These are phyloP conservation scores for Friedmanniomyces simplex DNA, from an alignment of 495 filamentous ascomycete species.

Conservation along the genomic window DNA sequence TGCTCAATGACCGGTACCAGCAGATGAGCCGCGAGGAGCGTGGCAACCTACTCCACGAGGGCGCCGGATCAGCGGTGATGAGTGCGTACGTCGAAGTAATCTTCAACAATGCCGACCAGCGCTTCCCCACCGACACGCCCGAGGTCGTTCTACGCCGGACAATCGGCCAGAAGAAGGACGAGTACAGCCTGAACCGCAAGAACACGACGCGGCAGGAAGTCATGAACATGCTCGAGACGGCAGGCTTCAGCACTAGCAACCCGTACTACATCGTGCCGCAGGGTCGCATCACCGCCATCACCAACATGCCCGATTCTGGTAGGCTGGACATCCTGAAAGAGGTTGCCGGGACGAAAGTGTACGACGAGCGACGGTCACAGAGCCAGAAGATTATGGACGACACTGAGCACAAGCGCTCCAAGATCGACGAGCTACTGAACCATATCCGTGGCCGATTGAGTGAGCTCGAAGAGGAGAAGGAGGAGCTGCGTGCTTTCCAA, in stretches of 20 bases:
- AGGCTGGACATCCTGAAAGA: conserved; percentile 86
- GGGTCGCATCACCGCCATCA: conserved; percentile 87
- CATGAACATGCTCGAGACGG: conserved; percentile 88
- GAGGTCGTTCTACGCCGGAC: conserved; percentile 86
- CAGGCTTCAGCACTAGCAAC: conserved; percentile 93
- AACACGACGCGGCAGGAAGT: conserved; percentile 92
- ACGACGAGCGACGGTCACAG: conserved; percentile 81
- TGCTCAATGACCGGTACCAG: conserved; percentile 92
- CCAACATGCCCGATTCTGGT: conserved; percentile 95
- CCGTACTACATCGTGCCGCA: conserved; percentile 99
- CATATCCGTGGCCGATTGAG: conserved; percentile 82
- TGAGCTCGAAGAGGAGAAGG: conserved; percentile 94
- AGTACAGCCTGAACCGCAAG: conserved; percentile 93
- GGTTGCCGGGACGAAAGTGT: conserved; percentile 92
- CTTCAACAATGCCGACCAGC: conserved; percentile 94
- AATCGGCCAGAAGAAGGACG: conserved; percentile 95
- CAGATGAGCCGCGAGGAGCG: conserved; percentile 95
- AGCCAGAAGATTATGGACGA: conserved; percentile 95
- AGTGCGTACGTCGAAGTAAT: conserved; percentile 98
- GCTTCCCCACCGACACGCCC: conserved; percentile 87
- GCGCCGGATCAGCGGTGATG: conserved; percentile 95
- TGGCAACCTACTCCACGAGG: conserved; percentile 89
- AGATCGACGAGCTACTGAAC: conserved; percentile 85
- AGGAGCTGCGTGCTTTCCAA: conserved; percentile 83
- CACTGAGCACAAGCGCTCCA: conserved; percentile 83